Evolutionary conservation across 73 alveolate species (phyloP), one percentile per base, ranked within the genome.

Genomic region (Effrenium voratum): DNA sequence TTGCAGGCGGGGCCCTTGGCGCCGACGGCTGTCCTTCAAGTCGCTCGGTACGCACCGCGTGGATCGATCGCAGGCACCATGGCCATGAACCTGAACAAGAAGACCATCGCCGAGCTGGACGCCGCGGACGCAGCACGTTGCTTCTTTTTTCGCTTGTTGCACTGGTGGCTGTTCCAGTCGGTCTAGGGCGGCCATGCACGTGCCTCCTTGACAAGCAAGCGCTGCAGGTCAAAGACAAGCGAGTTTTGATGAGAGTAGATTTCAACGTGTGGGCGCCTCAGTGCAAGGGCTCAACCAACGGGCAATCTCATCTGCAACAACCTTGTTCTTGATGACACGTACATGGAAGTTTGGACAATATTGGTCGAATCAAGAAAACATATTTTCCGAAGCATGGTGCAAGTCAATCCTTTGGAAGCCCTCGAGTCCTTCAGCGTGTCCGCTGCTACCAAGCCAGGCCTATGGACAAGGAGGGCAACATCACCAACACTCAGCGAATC

Each of bases 201-300:
- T 30, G 16, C 28, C 6, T 30, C 72, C 79, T 24, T n/a, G 30
- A 66, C 34, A 97, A 91, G 15, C 36, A 70, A 55, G 15, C 68
- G 81, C 50, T 47, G 32, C 55, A 90, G 97, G 95, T 99, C 99
- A 98, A 99, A 85, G 99, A 98, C 94, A 98, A 99, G 99, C 98
- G 99, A 72, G 99, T 99, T 91, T 98, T 99, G 85, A 95, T 99
- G 99, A 86, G 99, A 87, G 99, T 99, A 77, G 99, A 99, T 99
- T 99, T 99, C 99, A 99, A 99, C 91, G 99, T 99, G 79, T 99
- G 99, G 32, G 50, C 99, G 22, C 99, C 99, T 91, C 99, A 93
- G 63, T n/a, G n/a, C n/a, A 36, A 15, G 2, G 50, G 57, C 34
- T 0, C 84, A 44, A 28, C 38, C 50, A 26, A 15, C 60, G 68